Base-by-base conservation (phyloP, 2,329 filamentous ascomycete genomes). In the Talaromyces marneffei region DNA sequence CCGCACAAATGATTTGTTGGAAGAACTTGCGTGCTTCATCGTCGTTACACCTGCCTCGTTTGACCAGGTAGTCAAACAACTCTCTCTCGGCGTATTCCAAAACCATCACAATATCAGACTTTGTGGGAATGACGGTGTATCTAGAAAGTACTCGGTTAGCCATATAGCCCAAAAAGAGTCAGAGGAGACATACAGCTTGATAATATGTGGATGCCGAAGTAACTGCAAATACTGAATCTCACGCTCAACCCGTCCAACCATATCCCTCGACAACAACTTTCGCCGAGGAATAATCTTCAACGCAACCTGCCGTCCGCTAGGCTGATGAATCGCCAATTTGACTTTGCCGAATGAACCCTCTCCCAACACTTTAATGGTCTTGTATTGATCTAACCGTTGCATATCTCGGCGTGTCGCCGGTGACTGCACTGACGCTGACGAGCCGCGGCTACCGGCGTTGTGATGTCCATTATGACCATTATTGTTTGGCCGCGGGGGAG, bases 271-370 rank as follows among this genome's bases (percentile, higher is more conserved):
- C 69, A 97, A 91, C 71, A 99, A 84, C 80, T 97, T 96, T 80
- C 94, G 94, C 67, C 94, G 86, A 44, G 92, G 90, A 71, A 99
- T 99, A 72, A 97, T 97, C 83, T 99, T 99, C 72, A 99, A 84
- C 29, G 94, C 94, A 56, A 99, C 94, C 79, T 97, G 91, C 76
- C 97, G 92, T 66, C 90, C 90, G 67, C 91, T 97, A 67, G 92
- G 87, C 70, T 91, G 87, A 74, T 99, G 94, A 44, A 92, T 89
- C 23, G 94, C 94, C 69, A 99, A 85, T 82, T 97, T 97, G 74
- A 99, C 94, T 80, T 99, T 99, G 69, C 94, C 94, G 75, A 99
- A 99, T 2, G 92, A 97, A 52, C 94, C 94, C 78, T 99, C 94
- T 61, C 94, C 94, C 14, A 99, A 83, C 16, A 93, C 97, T 74